phyloP scores from a whole-genome alignment of 768 basidiomycete species.

The Tricholoma matsutake region DNA sequence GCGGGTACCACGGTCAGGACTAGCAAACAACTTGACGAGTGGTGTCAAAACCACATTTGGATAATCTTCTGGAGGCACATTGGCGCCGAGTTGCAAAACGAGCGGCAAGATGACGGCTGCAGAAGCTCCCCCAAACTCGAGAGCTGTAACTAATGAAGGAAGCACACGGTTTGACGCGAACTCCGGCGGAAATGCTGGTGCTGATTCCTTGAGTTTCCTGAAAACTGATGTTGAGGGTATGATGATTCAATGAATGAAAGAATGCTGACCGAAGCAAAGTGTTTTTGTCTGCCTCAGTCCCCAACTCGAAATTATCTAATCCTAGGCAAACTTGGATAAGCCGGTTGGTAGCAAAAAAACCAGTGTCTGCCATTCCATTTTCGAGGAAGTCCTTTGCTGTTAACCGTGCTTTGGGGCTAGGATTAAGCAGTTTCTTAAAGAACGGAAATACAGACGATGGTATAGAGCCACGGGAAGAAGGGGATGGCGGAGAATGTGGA shows the following conservation, averaged over 20 bases:
- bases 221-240: background rate
- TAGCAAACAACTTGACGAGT: constrained; percentile 79
- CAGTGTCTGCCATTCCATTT: constrained; percentile 73
- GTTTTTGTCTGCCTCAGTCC: constrained; percentile 77
- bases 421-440: constrained; percentile 88
- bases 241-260: background rate
- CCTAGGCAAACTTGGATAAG: constrained; percentile 83
- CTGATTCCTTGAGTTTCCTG: constrained; percentile 77
- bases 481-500: constrained; percentile 75
- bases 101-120: constrained; percentile 80
- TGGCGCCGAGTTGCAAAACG: constrained; percentile 75
- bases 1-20: constrained; percentile 88
- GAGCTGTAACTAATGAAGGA: constrained; percentile 75
- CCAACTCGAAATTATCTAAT: constrained; percentile 80
- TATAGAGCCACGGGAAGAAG: constrained; percentile 74
- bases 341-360: constrained; percentile 82
- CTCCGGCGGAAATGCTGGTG: constrained; percentile 78
- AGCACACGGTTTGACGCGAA: constrained; percentile 85
- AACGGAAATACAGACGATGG: constrained; percentile 71
- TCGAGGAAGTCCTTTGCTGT: constrained; percentile 76
- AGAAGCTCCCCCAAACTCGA: constrained; percentile 76
- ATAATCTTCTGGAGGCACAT: constrained; percentile 71
- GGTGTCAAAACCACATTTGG: constrained; percentile 65
- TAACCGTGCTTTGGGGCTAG: constrained; percentile 78
- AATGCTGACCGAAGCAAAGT: constrained; percentile 58